Base-by-base conservation (phyloP, 257 asterid genomes). In the Nicotiana undulata region DNA sequence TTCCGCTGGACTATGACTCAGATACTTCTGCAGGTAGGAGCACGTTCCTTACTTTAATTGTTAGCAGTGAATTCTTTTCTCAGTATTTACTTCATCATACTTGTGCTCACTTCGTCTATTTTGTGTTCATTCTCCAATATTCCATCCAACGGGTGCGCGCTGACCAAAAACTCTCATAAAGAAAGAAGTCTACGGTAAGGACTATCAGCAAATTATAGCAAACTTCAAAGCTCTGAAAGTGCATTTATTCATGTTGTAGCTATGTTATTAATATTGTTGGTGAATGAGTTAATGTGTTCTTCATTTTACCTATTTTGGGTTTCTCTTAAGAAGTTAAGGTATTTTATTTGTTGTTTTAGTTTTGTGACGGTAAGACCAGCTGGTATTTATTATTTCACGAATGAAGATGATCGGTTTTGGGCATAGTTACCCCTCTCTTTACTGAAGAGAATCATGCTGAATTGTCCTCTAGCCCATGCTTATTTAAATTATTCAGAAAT, bases 1-100 rank as follows among this genome's bases (percentile, higher is more conserved):
- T 96, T 96, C 81, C 93, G 99, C 22, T 96, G 99, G 99, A 90
- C 99, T 59, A 96, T 96, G 99, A 94, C 99, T 53, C 99, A 96
- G 82, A 96, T 96, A 85, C 99, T 96, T 88, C 99, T 96, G 83
- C 99, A 96, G 95, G 98, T 94, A 86, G 80, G 86, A 46, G 51
- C 59, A 15, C 63, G 49, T 34, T 51, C 18, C 56, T 13, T 51
- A 3, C 56, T 51, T 51, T 46, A 74, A 26, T 7, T 74, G 44
- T 74, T 49, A 26, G 10, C 28, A 49, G 44, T 16, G 61, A 74
- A 24, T 49, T 46, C 56, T 76, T 51, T 63, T 67, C 37, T 56
- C 40, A 60, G 63, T 63, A 66, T 81, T 55, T 67, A 44, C 68
- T 37, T 80, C 49, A 58, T 82, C 52, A 49, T 65, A 64, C 46